Conservation (phyloP, 1,139 yeast species). For the Pneumocystis sp. region DNA sequence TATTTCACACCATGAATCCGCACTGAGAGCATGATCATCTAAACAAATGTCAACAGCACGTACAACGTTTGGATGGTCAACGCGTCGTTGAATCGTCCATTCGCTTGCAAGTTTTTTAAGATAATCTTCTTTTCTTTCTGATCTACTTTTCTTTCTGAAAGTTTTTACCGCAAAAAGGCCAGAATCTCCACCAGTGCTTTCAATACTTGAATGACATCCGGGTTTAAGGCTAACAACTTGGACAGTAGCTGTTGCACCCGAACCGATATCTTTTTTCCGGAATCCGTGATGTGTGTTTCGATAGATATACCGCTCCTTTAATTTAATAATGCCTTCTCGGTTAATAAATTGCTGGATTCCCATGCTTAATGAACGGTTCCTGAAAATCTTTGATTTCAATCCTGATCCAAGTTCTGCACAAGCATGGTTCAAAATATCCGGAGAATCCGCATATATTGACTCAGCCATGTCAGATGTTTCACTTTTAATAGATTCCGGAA, state of each 20-base stretch:
- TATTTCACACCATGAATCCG: constrained; percentile 45
- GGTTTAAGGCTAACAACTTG: constrained; percentile 1
- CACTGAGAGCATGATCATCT: constrained; percentile 20
- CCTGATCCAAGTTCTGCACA: not conserved
- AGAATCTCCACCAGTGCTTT: constrained; percentile 8
- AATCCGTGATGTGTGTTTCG: not conserved
- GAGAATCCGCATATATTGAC: not conserved
- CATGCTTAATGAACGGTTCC: not conserved
- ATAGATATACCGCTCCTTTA: not conserved
- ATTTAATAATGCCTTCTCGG: not conserved
- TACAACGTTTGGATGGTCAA: constrained; percentile 56
- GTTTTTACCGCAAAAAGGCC: constrained; percentile 57
- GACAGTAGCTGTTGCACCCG: not conserved
- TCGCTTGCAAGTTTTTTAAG: constrained; percentile 60
- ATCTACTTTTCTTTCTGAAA: constrained; percentile 29
- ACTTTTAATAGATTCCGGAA: not conserved
- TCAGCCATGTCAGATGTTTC: not conserved
- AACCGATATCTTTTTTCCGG: not conserved
- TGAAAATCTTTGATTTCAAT: not conserved
- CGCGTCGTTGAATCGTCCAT: constrained; percentile 55
- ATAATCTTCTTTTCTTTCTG: constrained; percentile 43
- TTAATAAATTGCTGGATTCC: not conserved
- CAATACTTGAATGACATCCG: not conserved
- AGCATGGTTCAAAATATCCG: not conserved
- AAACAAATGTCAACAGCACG: constrained; percentile 44